Percentiles rank a stretch among this genome's conserved stretches.
Evolutionary conservation across 1,284 basidiomycete genomes (phyloP).

Genomic region (Irpex sp.): DNA sequence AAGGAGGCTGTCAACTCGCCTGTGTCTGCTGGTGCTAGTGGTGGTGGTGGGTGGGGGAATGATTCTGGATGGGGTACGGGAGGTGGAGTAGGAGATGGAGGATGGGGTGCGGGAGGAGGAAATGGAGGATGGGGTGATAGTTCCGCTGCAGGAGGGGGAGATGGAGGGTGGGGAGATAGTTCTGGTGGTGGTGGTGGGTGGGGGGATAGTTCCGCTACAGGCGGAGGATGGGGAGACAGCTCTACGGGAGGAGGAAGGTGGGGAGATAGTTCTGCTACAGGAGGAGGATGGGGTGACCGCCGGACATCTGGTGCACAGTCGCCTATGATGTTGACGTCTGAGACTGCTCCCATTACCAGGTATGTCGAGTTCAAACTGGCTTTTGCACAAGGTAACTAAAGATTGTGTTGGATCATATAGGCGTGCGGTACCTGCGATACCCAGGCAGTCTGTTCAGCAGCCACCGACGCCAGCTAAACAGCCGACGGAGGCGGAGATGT

Average conservation of each 20-base stretch:
- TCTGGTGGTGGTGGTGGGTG: neutral
- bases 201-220: neutral
- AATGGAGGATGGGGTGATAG: too few relatives aligned
- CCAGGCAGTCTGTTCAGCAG: neutral
- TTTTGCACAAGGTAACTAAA: too few relatives aligned
- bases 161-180: too few relatives aligned
- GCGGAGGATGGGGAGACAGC: neutral
- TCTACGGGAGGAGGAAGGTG: neutral
- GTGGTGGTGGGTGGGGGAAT: conserved; percentile 2
- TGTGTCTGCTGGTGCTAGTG: neutral
- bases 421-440: neutral
- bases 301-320: neutral
- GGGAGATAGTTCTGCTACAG: neutral
- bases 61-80: neutral
- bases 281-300: neutral
- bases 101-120: too few relatives aligned
- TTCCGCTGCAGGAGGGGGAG: too few relatives aligned
- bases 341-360: neutral
- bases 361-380: neutral
- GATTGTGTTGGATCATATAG: neutral
- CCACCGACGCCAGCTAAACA: neutral
- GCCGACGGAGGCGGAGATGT: conserved; percentile 24
- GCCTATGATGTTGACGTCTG: neutral
- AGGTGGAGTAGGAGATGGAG: too few relatives aligned
- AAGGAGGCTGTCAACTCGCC: conserved; percentile 1